These are phyloP conservation scores for Gremmenia infestans DNA, from an alignment of 2,329 filamentous ascomycete species.

Conservation along the genomic window DNA sequence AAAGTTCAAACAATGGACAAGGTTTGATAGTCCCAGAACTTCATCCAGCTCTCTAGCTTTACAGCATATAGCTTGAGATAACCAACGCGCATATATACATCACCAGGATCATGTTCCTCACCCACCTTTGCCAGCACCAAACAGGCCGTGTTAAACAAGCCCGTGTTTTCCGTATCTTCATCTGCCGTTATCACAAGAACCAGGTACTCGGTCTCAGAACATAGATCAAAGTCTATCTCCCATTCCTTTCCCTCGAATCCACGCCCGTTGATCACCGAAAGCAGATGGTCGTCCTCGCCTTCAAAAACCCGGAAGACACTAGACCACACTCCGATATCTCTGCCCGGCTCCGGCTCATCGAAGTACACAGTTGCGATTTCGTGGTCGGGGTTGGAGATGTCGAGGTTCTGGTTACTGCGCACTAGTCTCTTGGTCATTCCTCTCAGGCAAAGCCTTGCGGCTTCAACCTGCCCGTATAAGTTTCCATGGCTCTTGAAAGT, in stretches of 20 bases:
- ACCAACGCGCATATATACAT: not conserved
- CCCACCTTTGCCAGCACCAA: not conserved
- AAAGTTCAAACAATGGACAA: conserved; percentile 7
- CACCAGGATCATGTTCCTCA: not conserved
- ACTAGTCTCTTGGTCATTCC: not conserved
- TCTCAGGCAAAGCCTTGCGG: not conserved
- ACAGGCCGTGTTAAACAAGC: not conserved
- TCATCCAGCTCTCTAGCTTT: not conserved
- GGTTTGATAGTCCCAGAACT: not conserved
- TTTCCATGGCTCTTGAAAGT: not conserved
- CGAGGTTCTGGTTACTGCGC: not conserved
- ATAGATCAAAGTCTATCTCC: too few relatives aligned
- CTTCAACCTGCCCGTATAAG: not conserved
- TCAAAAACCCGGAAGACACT: too few relatives aligned
- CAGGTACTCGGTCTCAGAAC: too few relatives aligned
- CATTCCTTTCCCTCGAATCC: too few relatives aligned
- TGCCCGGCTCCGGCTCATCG: not conserved
- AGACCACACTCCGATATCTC: not conserved
- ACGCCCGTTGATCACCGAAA: too few relatives aligned
- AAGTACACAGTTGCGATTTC: not conserved
- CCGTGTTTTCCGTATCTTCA: not conserved
- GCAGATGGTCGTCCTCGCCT: too few relatives aligned
- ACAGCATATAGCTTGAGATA: not conserved
- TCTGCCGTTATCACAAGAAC: not conserved
- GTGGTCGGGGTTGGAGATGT: not conserved